Percentiles rank a stretch among this genome's conserved stretches.
These are phyloP conservation scores for Zancudomyces culisetae DNA, from an alignment of 371 early-diverging fungal species.

Conservation along the genomic window DNA sequence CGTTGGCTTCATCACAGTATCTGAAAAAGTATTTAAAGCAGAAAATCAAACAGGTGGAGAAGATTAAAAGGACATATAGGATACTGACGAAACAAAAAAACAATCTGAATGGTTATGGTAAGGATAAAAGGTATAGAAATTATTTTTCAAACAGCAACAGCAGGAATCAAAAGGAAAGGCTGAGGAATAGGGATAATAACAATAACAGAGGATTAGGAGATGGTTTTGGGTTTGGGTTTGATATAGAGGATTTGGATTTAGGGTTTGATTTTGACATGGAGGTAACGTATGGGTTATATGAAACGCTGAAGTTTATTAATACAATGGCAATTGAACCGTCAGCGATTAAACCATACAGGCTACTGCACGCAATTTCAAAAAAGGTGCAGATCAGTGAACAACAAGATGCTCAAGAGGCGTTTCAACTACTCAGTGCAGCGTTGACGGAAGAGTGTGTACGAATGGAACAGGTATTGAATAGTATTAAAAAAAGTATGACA, in stretches of 20 bases:
- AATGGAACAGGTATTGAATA: constrained; percentile 2
- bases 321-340: constrained; percentile 12
- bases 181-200: too few species aligned
- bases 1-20: constrained; percentile 30
- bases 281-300: constrained; percentile 38
- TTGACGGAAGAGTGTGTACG: constrained; percentile 42
- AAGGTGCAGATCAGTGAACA: constrained; percentile 39
- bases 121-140: too few species aligned
- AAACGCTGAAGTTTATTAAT: constrained; percentile 30
- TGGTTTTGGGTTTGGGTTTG: too few species aligned
- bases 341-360: constrained; percentile 31
- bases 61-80: constrained; percentile 10
- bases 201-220: too few species aligned
- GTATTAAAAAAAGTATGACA: background rate
- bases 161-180: too few species aligned
- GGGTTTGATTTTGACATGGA: constrained; percentile 25
- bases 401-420: constrained; percentile 88
- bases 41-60: constrained; percentile 26
- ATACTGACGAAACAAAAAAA: too few species aligned
- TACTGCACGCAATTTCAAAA: constrained; percentile 36
- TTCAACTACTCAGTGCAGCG: constrained; percentile 64
- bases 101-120: too few species aligned
- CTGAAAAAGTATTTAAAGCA: constrained; percentile 27
- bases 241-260: too few species aligned
- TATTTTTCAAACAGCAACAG: too few species aligned